phyloP scores from a whole-genome alignment of 768 basidiomycete genomes.

The Thelephora ganbajun region DNA sequence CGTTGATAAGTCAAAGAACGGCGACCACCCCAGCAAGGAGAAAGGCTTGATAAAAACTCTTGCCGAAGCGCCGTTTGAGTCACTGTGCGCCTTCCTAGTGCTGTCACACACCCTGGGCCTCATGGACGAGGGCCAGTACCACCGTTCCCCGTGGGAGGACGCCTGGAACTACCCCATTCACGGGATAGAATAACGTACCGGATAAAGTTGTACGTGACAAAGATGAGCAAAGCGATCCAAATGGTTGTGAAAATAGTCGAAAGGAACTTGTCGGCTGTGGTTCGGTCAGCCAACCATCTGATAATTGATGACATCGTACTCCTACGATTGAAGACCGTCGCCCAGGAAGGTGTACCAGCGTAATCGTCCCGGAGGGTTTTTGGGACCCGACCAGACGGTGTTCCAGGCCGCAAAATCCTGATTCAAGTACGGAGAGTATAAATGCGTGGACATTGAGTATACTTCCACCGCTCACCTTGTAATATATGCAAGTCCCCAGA shows the following conservation, averaged over 20 bases:
- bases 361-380: slow-evolving; percentile 10
- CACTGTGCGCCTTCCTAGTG: too few relatives aligned
- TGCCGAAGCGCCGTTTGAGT: too few relatives aligned
- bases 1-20: too few relatives aligned
- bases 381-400: slow-evolving; percentile 67
- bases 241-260: slow-evolving; percentile 38
- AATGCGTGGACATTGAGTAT: background rate
- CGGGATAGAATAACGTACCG: too few relatives aligned
- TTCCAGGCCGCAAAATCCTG: slow-evolving; percentile 79
- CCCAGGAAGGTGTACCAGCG: background rate
- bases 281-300: background rate
- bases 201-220: slow-evolving; percentile 35
- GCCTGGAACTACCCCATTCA: slow-evolving; percentile 8
- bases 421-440: background rate
- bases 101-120: slow-evolving; percentile 29
- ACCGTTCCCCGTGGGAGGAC: slow-evolving; percentile 17
- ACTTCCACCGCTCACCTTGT: slow-evolving; percentile 59
- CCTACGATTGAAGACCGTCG: background rate
- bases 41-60: too few relatives aligned
- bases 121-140: slow-evolving; percentile 13
- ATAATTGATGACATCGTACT: background rate
- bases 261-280: slow-evolving; percentile 32
- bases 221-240: slow-evolving; percentile 37
- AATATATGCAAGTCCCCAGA: slow-evolving; percentile 77
- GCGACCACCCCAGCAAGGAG: too few relatives aligned